phyloP scores from a whole-genome alignment of 495 filamentous ascomycete genomes.

The Penicillium canescens region DNA sequence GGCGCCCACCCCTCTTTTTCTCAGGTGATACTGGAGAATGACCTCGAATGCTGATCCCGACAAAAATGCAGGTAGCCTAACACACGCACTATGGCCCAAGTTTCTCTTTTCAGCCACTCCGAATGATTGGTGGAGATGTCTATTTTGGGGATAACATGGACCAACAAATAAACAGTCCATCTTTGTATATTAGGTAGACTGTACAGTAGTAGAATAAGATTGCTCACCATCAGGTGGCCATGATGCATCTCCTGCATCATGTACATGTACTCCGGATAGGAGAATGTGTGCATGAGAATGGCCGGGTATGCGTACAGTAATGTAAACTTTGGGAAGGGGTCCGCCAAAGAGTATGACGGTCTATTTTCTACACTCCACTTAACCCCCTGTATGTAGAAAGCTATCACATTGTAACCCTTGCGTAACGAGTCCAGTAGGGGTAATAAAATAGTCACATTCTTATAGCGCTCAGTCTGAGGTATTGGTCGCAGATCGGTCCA shows the following conservation, averaged over 20 bases:
- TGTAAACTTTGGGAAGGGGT: constrained; percentile 21
- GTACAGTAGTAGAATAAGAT: neutral
- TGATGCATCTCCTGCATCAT: constrained; percentile 35
- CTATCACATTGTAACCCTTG: constrained; percentile 43
- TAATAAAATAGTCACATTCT: constrained; percentile 14
- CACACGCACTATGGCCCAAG: neutral
- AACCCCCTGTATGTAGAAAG: constrained; percentile 18
- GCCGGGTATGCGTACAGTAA: constrained; percentile 22
- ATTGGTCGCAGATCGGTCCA: constrained; percentile 29
- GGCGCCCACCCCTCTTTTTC: constrained; percentile 7
- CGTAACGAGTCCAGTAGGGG: constrained; percentile 32
- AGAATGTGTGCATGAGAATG: constrained; percentile 16
- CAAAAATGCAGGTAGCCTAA: constrained; percentile 16
- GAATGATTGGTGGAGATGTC: constrained; percentile 1
- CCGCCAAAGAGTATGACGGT: constrained; percentile 23
- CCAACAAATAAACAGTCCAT: no score
- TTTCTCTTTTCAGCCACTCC: constrained; percentile 1
- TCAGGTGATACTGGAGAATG: constrained; percentile 23
- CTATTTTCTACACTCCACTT: constrained; percentile 20
- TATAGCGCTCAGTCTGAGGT: constrained; percentile 12
- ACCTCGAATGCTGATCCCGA: constrained; percentile 10
- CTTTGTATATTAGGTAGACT: no score
- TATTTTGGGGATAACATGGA: constrained; percentile 9
- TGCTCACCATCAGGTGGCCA: constrained; percentile 19
- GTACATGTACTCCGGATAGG: constrained; percentile 34